Conservation (phyloP, 768 basidiomycete genomes). For the Lactarius evosmus region DNA sequence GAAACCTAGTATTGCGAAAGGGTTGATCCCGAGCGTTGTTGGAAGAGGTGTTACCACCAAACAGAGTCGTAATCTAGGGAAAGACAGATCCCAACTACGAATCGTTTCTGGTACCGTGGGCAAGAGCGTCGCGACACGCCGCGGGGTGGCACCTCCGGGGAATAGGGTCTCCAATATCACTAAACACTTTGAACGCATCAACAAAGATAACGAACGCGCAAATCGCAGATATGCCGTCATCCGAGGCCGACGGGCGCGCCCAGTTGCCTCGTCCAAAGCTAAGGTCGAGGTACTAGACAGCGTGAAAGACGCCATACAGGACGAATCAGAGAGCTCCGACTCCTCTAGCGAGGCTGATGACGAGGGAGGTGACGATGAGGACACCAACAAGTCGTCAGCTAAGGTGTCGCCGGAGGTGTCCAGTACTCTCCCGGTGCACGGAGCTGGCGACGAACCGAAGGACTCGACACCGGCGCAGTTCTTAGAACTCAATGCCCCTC, state of each 20-base stretch:
- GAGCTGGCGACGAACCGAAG: slow-evolving; percentile 5
- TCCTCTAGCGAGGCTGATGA: slow-evolving; percentile 64
- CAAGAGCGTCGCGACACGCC: slow-evolving; percentile 53
- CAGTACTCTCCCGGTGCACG: slow-evolving; percentile 7
- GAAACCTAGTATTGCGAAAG: slow-evolving; percentile 36
- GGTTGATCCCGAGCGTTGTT: slow-evolving; percentile 32
- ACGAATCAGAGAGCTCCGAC: slow-evolving; percentile 74
- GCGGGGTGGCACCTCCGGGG: slow-evolving; percentile 47
- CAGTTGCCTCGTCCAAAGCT: slow-evolving; percentile 84
- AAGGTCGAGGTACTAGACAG: slow-evolving; percentile 87
- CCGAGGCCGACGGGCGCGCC: slow-evolving; percentile 81
- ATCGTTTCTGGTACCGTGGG: slow-evolving; percentile 40
- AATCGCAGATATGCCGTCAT: slow-evolving; percentile 83
- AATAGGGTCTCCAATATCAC: slow-evolving; percentile 84
- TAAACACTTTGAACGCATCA: slow-evolving; percentile 85
- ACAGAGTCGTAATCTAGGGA: slow-evolving; percentile 35
- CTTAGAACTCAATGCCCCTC: slow-evolving; percentile 1
- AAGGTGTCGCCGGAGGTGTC: slow-evolving; percentile 33
- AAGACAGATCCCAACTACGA: slow-evolving; percentile 44
- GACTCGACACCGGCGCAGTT: neutral
- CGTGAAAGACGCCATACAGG: slow-evolving; percentile 84
- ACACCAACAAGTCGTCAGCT: slow-evolving; percentile 35
- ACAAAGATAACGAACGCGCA: slow-evolving; percentile 66
- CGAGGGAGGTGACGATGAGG: slow-evolving; percentile 60
- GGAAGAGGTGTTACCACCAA: slow-evolving; percentile 40